These are phyloP conservation scores for Pharus latifolius DNA, from an alignment of 176 grass and related monocot genomes.

Conservation along the genomic window DNA sequence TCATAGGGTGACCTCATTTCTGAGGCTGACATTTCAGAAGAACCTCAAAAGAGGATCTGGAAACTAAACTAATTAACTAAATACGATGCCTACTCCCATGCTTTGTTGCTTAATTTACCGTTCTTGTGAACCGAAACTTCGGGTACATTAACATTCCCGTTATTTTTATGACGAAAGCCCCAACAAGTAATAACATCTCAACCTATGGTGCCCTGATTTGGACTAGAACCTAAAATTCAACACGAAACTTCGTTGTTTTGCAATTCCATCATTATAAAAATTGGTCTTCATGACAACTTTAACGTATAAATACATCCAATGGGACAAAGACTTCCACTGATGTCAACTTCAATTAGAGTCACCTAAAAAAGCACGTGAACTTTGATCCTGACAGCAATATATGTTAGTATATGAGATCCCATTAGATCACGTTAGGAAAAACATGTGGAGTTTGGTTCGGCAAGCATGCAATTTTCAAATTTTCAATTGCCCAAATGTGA, in stretches of 20 bases:
- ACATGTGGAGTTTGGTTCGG: neutral
- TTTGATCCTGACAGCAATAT: neutral
- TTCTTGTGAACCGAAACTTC: neutral
- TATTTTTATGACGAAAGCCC: neutral
- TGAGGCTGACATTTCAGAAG: too few relatives aligned
- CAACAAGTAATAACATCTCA: neutral
- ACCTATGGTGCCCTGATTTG: neutral
- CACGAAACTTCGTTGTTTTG: neutral
- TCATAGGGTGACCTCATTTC: too few relatives aligned
- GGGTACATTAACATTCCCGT: neutral
- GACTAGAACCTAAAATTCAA: neutral
- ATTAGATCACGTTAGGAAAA: neutral
- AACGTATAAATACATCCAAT: neutral
- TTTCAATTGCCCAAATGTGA: neutral
- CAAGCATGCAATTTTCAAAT: neutral
- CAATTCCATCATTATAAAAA: neutral
- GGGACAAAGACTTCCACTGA: constrained; percentile 5
- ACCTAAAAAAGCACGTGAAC: neutral
- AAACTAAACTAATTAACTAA: too few relatives aligned
- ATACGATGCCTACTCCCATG: too few relatives aligned
- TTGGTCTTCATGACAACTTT: neutral
- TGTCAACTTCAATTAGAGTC: constrained; percentile 22
- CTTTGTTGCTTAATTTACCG: too few relatives aligned
- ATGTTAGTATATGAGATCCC: constrained; percentile 11
- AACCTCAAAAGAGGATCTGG: too few relatives aligned